Evolutionary conservation across 2,329 filamentous ascomycete genomes (phyloP), one percentile per base, ranked within the genome.

Genomic region (Epichloe baconii): DNA sequence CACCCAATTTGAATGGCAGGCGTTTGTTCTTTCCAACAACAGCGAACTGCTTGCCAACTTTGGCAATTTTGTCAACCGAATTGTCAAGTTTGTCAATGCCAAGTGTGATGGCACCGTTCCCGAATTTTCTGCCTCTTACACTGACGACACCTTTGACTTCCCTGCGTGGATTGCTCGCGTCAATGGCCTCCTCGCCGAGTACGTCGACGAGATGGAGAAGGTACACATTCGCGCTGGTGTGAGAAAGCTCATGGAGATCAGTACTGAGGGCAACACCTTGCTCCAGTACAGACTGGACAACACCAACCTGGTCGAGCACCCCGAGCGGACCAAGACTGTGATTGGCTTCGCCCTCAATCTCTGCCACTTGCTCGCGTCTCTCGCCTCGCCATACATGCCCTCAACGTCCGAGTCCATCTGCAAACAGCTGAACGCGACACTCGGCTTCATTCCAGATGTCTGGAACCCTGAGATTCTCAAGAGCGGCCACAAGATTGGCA

Each of bases 1-100:
- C 64, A 85, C 88, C 0, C 86, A 95, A 63, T 95, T 95, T 66
- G 85, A 91, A 65, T 95, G 89, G 89, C 79, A 75, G 52, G 78
- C 83, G 44, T 94, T 95, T 68, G 85, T 93, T 55, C 77, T 82
- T 37, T 76, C 79, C 58, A 95, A 95, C 75, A 95, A 96, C 73
- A 89, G 85, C 62, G 87, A 93, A 64, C 77, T 96, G n/a, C 68
- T 86, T 47, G 83, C 83, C 66, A 86, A 85, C 66, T 73, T 86
- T 41, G 83, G 83, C 50, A 88, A 89, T 67, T 80, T 88, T 59
- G 82, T 85, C 64, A 85, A 86, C 68, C 77, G 84, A 50, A 74
- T 86, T 31, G 73, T 88, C 68, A 88, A 88, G 69, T 85, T 88
- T 64, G 77, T 84, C 66, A 82, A 88, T 68, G 76, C 84, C 60